Percentiles rank a stretch among this genome's conserved stretches.
These are phyloP conservation scores for Xerocomus spinulosus DNA, from an alignment of 768 basidiomycete species.

Conservation along the genomic window DNA sequence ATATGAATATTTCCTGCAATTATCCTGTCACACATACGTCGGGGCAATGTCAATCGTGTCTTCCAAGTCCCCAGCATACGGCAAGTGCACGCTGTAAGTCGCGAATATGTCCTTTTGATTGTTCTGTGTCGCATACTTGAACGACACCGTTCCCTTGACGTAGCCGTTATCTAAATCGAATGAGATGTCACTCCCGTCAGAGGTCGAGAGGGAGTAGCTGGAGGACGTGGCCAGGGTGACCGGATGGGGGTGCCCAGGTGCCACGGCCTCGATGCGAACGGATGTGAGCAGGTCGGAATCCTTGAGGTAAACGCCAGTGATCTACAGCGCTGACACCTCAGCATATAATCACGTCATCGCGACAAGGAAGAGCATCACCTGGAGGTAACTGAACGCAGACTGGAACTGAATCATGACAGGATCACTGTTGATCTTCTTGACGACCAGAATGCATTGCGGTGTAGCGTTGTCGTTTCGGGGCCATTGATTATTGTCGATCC, in stretches of 20 bases:
- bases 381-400: not conserved
- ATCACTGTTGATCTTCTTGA: not conserved
- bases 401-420: not conserved
- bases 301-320: not conserved
- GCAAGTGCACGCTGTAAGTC: not conserved
- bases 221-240: not conserved
- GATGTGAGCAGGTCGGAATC: not conserved
- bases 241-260: not conserved
- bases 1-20: too few species aligned
- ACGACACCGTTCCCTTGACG: not conserved
- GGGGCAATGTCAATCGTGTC: not conserved
- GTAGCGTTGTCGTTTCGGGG: not conserved
- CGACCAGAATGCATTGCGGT: not conserved
- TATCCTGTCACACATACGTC: not conserved
- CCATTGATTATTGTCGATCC: not conserved
- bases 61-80: not conserved
- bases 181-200: not conserved
- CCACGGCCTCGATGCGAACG: not conserved
- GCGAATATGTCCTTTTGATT: not conserved
- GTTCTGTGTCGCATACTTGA: not conserved
- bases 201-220: not conserved
- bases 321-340: not conserved
- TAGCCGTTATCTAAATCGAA: not conserved
- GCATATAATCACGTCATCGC: not conserved
- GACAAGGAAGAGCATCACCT: not conserved